phyloP scores from a whole-genome alignment of 768 basidiomycete species.

The Rubroboletus pulcherrimus region DNA sequence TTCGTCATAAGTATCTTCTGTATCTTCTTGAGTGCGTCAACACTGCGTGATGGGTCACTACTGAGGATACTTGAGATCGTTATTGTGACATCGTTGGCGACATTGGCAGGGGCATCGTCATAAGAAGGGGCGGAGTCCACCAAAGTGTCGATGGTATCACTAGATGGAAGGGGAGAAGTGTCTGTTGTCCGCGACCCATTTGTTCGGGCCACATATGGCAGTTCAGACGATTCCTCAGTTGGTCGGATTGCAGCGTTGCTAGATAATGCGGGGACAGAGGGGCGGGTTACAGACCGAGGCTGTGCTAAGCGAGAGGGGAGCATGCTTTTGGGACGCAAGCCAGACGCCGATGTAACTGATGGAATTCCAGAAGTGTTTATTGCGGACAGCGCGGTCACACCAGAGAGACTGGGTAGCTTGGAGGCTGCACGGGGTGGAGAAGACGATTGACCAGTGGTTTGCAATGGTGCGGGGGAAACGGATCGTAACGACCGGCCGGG shows the following conservation, averaged over 20 bases:
- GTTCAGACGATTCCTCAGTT: conserved; percentile 30
- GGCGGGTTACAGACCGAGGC: conserved; percentile 46
- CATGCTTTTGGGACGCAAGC: conserved; percentile 58
- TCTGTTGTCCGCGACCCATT: conserved; percentile 17
- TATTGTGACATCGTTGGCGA: conserved; percentile 63
- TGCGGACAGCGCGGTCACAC: conserved; percentile 10
- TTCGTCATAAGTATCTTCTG: conserved; percentile 80
- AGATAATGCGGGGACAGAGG: conserved; percentile 22
- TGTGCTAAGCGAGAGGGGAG: conserved; percentile 73
- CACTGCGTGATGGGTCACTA: conserved; percentile 79
- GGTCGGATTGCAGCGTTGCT: conserved; percentile 23
- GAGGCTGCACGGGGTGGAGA: conserved; percentile 46
- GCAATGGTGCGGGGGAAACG: conserved; percentile 36
- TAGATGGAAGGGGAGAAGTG: conserved; percentile 18
- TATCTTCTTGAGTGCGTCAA: conserved; percentile 90
- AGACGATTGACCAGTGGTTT: conserved; percentile 39
- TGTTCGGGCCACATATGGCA: conserved; percentile 23
- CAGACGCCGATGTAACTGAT: conserved; percentile 34
- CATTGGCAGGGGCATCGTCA: conserved; percentile 15
- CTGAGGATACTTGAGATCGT: conserved; percentile 88
- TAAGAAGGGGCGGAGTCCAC: conserved; percentile 31
- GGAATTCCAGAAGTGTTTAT: conserved; percentile 25
- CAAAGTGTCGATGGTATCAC: conserved; percentile 30
- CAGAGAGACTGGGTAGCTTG: conserved; percentile 37
- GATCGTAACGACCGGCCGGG: conserved; percentile 35